phyloP scores from a whole-genome alignment of 2,329 filamentous ascomycete genomes.

The Xylaria multiplex region DNA sequence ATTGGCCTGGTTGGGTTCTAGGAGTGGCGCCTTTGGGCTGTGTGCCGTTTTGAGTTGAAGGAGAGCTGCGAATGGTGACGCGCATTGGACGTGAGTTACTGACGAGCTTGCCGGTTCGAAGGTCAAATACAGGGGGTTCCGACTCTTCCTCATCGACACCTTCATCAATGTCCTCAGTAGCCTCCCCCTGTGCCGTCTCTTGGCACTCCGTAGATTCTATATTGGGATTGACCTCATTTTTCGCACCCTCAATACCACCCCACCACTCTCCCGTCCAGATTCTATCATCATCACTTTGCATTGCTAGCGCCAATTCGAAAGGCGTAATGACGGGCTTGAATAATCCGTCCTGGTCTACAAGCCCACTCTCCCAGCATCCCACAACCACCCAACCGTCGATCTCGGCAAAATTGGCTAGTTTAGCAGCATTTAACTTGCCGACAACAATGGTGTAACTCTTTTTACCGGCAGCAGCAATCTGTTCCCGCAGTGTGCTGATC shows the following conservation, averaged over 20 bases:
- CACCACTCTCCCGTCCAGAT: constrained; percentile 91
- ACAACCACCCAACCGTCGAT: constrained; percentile 97
- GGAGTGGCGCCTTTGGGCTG: constrained; percentile 39
- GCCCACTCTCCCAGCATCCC: constrained; percentile 95
- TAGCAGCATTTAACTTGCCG: constrained; percentile 93
- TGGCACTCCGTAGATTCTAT: constrained; percentile 42
- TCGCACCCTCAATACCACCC: constrained; percentile 80
- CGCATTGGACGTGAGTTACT: constrained; percentile 81
- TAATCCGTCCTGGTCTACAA: constrained; percentile 89
- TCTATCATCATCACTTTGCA: constrained; percentile 78
- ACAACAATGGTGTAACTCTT: constrained; percentile 97
- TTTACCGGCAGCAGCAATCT: constrained; percentile 84
- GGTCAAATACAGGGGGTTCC: constrained; percentile 88
- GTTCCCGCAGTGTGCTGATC: constrained; percentile 75
- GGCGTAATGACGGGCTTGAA: constrained; percentile 93
- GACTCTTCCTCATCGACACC: constrained; percentile 73
- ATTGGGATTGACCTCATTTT: constrained; percentile 52
- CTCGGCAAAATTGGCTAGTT: constrained; percentile 95
- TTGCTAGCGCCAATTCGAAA: constrained; percentile 84
- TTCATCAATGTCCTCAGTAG: constrained; percentile 50
- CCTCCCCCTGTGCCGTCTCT: constrained; percentile 33
- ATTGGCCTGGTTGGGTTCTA: constrained; percentile 33
- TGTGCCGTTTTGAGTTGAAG: constrained; percentile 30
- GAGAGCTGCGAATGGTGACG: constrained; percentile 51
- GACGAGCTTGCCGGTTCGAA: constrained; percentile 86